A percentile compares a stretch with the other conserved stretches of the same genome.
Conservation (phyloP, 2,329 filamentous ascomycete genomes). For the Emmonsia crescens region DNA sequence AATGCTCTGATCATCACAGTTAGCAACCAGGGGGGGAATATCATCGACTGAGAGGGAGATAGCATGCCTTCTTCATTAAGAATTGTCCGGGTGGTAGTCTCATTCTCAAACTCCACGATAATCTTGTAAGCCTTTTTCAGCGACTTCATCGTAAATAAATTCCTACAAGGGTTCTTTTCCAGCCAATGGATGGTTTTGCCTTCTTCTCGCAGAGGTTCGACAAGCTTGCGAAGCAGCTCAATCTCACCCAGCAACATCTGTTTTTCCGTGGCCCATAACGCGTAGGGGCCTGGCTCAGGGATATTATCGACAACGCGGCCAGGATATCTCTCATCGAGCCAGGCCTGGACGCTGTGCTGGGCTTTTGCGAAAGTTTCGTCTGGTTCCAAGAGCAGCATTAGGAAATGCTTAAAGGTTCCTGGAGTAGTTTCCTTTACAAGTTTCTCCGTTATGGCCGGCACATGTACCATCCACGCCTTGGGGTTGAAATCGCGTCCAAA, state of each 20-base stretch:
- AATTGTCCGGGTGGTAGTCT: conserved; percentile 8
- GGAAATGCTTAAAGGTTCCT: conserved; percentile 18
- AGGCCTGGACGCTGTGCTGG: conserved; percentile 52
- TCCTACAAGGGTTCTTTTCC: conserved; percentile 6
- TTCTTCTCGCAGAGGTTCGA: conserved; percentile 15
- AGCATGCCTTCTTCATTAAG: conserved; percentile 12
- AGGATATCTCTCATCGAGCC: conserved; percentile 42
- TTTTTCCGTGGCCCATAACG: conserved; percentile 12
- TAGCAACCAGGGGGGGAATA: neutral
- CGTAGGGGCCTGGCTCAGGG: neutral
- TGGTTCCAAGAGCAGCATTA: conserved; percentile 16
- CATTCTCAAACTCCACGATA: conserved; percentile 17
- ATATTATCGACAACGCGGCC: neutral
- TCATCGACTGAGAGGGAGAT: neutral
- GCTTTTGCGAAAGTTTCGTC: conserved; percentile 54
- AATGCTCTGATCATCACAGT: neutral
- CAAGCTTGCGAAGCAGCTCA: conserved; percentile 16
- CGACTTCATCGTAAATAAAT: conserved; percentile 9
- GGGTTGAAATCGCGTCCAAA: neutral
- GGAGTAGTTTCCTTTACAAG: conserved; percentile 11
- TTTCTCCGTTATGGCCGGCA: conserved; percentile 7
- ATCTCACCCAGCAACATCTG: conserved; percentile 15
- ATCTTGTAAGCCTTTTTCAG: conserved; percentile 14
- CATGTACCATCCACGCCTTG: conserved; percentile 5
- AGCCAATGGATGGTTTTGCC: conserved; percentile 15